Base-by-base conservation (phyloP, 441 rosid genomes). In the Jatropha podagrica region DNA sequence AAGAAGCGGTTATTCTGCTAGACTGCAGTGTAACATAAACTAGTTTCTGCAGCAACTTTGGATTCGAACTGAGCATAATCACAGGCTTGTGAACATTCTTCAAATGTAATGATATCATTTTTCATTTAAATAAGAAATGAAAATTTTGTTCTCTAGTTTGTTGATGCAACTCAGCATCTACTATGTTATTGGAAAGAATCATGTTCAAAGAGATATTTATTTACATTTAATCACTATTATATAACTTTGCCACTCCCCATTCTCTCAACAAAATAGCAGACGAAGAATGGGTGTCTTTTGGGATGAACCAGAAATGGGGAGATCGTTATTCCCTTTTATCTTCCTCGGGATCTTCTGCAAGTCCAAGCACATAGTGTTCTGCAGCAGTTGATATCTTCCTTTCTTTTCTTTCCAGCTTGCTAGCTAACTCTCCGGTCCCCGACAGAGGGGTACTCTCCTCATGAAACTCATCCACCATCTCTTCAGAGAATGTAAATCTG, bases 351-450 rank as follows among this genome's bases (percentile, higher is more conserved):
- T 58, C 62, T 15, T 41, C 26, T 27, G 20, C 5, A 52, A 55
- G n/a, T 20, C 63, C 41, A 18, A 54, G 49, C 63, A 38, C n/a
- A 55, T n/a, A 69, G 9, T 54, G 73, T 40, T 54, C 60, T 55
- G 32, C 49, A 2, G 32, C 73, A 69, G 6, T 38, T 37, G 48
- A 8, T n/a, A 51, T 38, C 20, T 55, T 54, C 58, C 58, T 5
- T 38, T 69, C 73, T 49, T 69, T 37, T 55, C 73, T 70, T 70
- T 70, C 73, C 18, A 70, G 51, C 51, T 70, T 70, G 27, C 12
- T 70, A 54, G 44, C 73, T 17, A 70, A 23, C 26, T 70, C 63
- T 70, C 73, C 63, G 3, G 3, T 63, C 20, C 51, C 73, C 4
- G 49, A 37, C 49, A 70, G 63, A 70, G 63, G 73, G 49, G 54